Percentiles rank a stretch among this genome's conserved stretches.
These are phyloP conservation scores for Sporothrix luriei DNA, from an alignment of 2,329 filamentous ascomycete species.

Conservation along the genomic window DNA sequence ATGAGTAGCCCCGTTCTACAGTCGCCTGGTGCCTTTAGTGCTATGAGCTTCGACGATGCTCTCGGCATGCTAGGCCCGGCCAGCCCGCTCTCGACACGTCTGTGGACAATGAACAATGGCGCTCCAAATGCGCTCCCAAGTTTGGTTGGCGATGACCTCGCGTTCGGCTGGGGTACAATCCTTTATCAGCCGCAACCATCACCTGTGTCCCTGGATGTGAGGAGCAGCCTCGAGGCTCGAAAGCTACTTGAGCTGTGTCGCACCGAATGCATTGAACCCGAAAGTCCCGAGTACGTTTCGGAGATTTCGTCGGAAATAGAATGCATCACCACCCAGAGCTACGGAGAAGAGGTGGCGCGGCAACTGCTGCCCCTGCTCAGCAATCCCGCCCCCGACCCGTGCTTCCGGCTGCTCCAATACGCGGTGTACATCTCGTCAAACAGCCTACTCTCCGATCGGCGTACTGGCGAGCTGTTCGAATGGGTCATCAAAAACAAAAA, in stretches of 20 bases:
- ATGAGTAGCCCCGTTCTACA: not conserved
- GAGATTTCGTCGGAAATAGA: not conserved
- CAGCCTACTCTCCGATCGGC: not conserved
- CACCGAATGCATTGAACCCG: not conserved
- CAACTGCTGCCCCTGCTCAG: not conserved
- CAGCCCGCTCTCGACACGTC: not conserved
- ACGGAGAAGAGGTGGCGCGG: not conserved
- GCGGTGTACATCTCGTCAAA: constrained; percentile 16
- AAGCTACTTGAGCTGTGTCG: not conserved
- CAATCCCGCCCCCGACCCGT: not conserved
- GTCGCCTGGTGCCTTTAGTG: not conserved
- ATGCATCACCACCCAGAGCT: not conserved
- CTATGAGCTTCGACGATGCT: constrained; percentile 2
- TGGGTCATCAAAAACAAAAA: constrained; percentile 16
- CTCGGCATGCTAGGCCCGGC: not conserved
- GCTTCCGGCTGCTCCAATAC: not conserved
- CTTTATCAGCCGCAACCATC: not conserved
- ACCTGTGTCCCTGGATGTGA: not conserved
- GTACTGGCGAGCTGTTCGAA: not conserved
- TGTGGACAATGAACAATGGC: not conserved
- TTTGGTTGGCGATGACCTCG: not conserved
- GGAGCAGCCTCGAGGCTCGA: not conserved
- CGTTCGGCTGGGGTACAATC: not conserved
- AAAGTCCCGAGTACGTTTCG: constrained; percentile 5
- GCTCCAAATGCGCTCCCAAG: not conserved